phyloP scores from a whole-genome alignment of 441 rosid genomes.

The Hura crepitans region DNA sequence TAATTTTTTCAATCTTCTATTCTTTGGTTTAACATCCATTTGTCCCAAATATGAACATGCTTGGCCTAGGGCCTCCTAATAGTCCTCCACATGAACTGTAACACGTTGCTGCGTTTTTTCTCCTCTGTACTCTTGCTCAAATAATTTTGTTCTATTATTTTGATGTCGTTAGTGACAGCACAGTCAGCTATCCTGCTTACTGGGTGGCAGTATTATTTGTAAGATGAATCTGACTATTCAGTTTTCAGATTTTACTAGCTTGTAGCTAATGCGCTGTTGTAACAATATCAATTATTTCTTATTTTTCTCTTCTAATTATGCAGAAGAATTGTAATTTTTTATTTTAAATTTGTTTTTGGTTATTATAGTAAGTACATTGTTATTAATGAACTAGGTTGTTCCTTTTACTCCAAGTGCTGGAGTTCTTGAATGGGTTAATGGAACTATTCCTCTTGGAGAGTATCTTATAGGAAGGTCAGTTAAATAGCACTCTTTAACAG shows the following conservation, averaged over 20 bases:
- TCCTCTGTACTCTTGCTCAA: neutral
- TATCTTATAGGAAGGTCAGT: constrained; percentile 92
- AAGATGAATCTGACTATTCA: too few relatives aligned
- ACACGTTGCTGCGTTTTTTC: neutral
- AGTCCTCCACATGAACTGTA: neutral
- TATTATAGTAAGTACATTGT: constrained; percentile 10
- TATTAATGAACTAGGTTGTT: constrained; percentile 61
- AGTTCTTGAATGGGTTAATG: constrained; percentile 98
- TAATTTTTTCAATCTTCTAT: neutral
- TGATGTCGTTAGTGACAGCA: neutral
- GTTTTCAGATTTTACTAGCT: neutral
- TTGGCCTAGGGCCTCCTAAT: neutral
- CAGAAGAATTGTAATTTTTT: neutral
- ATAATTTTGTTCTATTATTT: neutral
- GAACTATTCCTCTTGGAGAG: constrained; percentile 94
- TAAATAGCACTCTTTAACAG: constrained; percentile 11
- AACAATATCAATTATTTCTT: neutral
- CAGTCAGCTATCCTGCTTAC: neutral
- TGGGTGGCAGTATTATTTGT: neutral
- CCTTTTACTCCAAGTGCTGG: constrained; percentile 99
- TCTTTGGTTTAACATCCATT: neutral
- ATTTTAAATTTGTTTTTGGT: neutral
- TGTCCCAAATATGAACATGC: neutral
- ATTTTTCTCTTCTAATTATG: neutral
- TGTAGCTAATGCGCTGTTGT: neutral